These are phyloP conservation scores for Huntiella bhutanensis DNA, from an alignment of 2,329 filamentous ascomycete genomes.

Conservation along the genomic window DNA sequence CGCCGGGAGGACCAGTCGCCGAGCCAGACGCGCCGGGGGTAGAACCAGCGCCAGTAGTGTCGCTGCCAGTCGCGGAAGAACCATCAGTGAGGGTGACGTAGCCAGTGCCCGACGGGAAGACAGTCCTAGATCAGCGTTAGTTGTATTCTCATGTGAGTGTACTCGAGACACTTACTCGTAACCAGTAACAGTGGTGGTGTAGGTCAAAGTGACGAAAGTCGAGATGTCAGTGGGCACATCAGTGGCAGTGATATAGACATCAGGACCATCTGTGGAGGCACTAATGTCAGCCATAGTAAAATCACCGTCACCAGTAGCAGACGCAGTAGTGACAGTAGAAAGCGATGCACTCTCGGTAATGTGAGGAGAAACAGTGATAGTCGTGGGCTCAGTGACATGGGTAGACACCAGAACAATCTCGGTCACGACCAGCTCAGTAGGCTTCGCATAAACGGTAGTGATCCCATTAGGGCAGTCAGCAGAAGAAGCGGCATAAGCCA, in stretches of 20 bases:
- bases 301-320: no score
- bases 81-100: not conserved
- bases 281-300: no score
- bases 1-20: not conserved
- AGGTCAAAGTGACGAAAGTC: constrained; percentile 5
- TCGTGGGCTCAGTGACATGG: constrained; percentile 3
- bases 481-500: constrained; percentile 2
- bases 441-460: constrained; percentile 5
- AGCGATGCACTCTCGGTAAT: no score
- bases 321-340: no score
- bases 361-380: constrained; percentile 3
- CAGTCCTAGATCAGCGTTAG: not conserved
- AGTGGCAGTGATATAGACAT: constrained; percentile 2
- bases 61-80: not conserved
- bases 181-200: constrained; percentile 4
- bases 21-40: not conserved
- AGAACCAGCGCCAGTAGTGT: not conserved
- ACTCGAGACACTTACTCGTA: constrained; percentile 1
- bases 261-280: not conserved
- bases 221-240: constrained; percentile 7
- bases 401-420: constrained; percentile 5
- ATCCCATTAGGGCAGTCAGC: constrained; percentile 6
- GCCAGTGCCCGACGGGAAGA: not conserved
- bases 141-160: not conserved
- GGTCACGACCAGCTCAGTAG: constrained; percentile 3